Base-by-base conservation (phyloP, 2,329 filamentous ascomycete species). In the Botrytis hyacinthi region DNA sequence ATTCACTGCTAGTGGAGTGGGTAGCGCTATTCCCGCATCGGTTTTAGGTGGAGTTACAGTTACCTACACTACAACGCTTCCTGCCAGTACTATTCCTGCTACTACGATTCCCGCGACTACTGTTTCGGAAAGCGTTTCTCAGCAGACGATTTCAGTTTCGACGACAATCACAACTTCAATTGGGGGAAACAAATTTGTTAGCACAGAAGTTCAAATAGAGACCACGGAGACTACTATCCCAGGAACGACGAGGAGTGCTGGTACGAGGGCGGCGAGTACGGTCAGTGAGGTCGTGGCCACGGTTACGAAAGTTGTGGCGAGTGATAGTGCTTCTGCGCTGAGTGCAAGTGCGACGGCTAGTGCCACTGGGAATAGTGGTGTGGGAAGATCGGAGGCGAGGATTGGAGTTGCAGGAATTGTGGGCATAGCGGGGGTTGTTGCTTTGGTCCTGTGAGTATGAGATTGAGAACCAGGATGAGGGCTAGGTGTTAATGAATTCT, bases 1-100 rank as follows among this genome's bases (percentile, higher is more conserved):
- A 61, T 86, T 80, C 74, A 87, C 85, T 0, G 84, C 81, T 26
- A 81, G 81, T 1, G 85, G 85, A 22, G 82, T 84, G 4, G 85
- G 85, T 10, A 82, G 79, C 29, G 84, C 84, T 0, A 84, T 87
- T 59, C 85, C 85, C 0, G 81, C 81, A 0, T 83, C 81, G 14
- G 82, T 81, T 62, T 78, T 87, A 16, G 85, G 83, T 26, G 81
- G 80, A 18, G 75, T 82, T 7, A 81, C 82, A 0, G 77, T 80
- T 44, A 84, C 78, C 1, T 78, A 76, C 51, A 78, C 75, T 3
- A 78, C 77, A 0, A 80, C 78, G 1, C 20, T 78, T 12, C 69
- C 75, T 0, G 75, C 72, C 2, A 82, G 81, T 2, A 78, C 75
- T 1, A 42, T 77, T 3, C 46, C 59, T 2, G 72, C 74, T 8